These are phyloP conservation scores for Spathaspora hagerdaliae DNA, from an alignment of 805 yeast genomes.

Conservation along the genomic window DNA sequence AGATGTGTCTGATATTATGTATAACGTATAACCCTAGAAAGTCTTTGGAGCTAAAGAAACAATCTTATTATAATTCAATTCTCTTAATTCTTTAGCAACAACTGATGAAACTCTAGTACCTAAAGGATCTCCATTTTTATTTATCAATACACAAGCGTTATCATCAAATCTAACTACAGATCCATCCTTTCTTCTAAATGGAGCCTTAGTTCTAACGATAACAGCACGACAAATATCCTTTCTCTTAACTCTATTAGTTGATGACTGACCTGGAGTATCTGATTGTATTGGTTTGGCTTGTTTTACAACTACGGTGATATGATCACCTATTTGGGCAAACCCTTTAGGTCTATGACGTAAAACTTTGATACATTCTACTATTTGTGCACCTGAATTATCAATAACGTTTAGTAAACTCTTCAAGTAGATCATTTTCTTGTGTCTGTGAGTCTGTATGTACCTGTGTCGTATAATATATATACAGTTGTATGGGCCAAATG, in stretches of 20 bases:
- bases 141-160: constrained; percentile 92
- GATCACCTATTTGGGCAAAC: constrained; percentile 85
- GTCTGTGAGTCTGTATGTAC: not conserved
- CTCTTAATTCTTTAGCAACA: constrained; percentile 86
- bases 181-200: constrained; percentile 78
- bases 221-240: constrained; percentile 96
- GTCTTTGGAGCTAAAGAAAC: constrained; percentile 85
- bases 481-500: not conserved
- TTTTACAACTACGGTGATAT: constrained; percentile 90
- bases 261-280: constrained; percentile 68
- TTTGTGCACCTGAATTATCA: constrained; percentile 92
- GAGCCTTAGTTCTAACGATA: constrained; percentile 86
- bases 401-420: constrained; percentile 86
- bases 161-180: constrained; percentile 85
- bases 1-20: not conserved
- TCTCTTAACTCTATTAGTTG: constrained; percentile 79
- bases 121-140: constrained; percentile 88
- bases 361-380: constrained; percentile 95
- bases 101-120: constrained; percentile 91
- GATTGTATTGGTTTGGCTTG: constrained; percentile 77
- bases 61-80: constrained; percentile 78
- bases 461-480: too few species aligned
- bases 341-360: constrained; percentile 82
- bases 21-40: constrained; percentile 10
- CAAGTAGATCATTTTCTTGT: constrained; percentile 67